Base-by-base conservation (phyloP, 2,329 filamentous ascomycete species). In the Cercospora zeina region DNA sequence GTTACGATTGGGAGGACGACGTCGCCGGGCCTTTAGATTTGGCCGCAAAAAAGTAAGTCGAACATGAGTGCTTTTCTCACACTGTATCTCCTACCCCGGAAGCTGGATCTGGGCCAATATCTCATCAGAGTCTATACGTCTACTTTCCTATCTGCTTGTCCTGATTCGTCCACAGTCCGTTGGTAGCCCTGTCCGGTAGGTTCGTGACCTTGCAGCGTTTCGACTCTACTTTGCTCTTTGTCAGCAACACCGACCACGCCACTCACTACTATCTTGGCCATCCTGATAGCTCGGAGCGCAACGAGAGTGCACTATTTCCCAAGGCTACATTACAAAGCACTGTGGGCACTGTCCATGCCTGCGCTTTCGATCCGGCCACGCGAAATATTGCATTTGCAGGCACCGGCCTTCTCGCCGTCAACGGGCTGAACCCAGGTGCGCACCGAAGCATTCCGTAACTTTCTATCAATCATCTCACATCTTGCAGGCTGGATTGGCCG, bases 291-390 rank as follows among this genome's bases (percentile, higher is more conserved):
- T 2, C 31, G 34, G 56, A 51, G 27, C n/a, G 13, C 16, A 24
- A 33, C 30, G 14, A 37, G 42, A 50, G 42, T 24, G 31, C 16
- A 4, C 31, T 50, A 1, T 47, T 54, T 24, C 58, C 49, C 14
- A 54, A 27, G 30, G 47, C 33, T 39, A 54, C 19, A 13, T 9
- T 31, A 34, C 39, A 31, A 30, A 56, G 37, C 14, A 39, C 21
- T 27, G 24, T 21, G 54, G n/a, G 59, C 8, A 60, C 42, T 3
- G 27, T 63, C 1, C 62, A 62, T 59, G 64, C 61, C 21, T 63
- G 64, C 45, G 58, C 60, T 16, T 37, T 60, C 21, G 54, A 56
- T 16, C 34, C 39, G 1, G 57, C 42, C 11, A 54, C 47, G 11
- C 53, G 47, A 1, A 33, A 34, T 6, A 33, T 62, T 36, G 62